Evolutionary conservation across 352 stramenopile species (phyloP), one percentile per base, ranked within the genome.

Genomic region (Globisporangium paddicum): DNA sequence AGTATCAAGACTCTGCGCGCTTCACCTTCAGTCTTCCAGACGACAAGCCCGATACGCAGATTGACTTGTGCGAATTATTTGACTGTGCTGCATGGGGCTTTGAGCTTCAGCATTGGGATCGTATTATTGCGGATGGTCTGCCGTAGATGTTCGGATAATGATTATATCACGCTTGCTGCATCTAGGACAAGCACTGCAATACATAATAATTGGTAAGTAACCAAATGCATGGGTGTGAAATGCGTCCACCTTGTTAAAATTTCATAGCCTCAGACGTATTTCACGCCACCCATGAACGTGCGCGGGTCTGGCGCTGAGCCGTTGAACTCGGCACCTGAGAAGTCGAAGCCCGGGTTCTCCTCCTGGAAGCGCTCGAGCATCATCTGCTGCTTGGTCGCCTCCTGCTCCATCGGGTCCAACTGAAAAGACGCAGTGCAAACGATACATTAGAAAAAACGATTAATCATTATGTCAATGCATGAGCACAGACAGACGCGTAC

Each of bases 321-420:
- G 75, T 98, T 99, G 67, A 99, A 99, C 62, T 98, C 87, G 28
- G 97, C 97, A 54, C 95, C 89, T 13, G 93, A 97, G 81, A 99
- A 99, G 61, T 99, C 96, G 66, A 99, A 98, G 26, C 96, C 96
- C n/a, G 96, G 96, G 73, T 99, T 96, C 71, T 99, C 96, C 67
- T 98, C 93, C 70, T 99, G 94, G 75, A 99, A 99, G 30, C 96
- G 77, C 75, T 99, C 96, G 25, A 98, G 75, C 92, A 99, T 98
- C 64, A 99, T 82, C 68, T 98, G 87, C 66, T 98, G 92, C 70
- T 98, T 94, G 18, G 97, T 93, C 62, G 96, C 85, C 71, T 98
- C 83, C 44, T 96, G 85, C 35, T 90, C 88, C 26, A 97, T 62
- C 25, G 89, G 89, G 73, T 98, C 90, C 56, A 98, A 58, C 81